Evolutionary conservation across 2,329 filamentous ascomycete species (phyloP), one percentile per base, ranked within the genome.

Genomic region (Ceratocystis lukuohia): DNA sequence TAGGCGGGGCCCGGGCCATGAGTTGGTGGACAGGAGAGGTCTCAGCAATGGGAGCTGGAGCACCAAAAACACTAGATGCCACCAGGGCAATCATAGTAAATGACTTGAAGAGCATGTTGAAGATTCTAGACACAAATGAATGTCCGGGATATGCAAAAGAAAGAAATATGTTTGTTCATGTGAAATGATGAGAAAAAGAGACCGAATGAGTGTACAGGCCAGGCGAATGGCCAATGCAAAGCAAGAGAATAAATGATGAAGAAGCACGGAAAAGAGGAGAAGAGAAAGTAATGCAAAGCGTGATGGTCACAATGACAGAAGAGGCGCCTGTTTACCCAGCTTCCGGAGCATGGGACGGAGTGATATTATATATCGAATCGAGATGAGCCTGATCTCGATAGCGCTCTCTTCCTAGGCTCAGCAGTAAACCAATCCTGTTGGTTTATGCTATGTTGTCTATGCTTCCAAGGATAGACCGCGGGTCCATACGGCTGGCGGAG

Each of bases 1-100:
- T 41, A 74, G 71, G 44, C 68, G 7, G 56, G 33, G 25, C 5
- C 12, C 70, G 73, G 44, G 70, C 69, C 65, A 70, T 68, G 48
- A 75, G 44, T 3, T 71, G 71, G 5, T 71, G 69, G n/a, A 69
- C 72, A 10, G 62, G n/a, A 33, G 56, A 59, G 56, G 28, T 59
- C 15, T 62, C 56, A 6, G 61, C 48, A 48, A 57, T 6, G 33
- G 57, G 57, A 48, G 46, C 6, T 25, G 57, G 57, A 50, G 44
- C 57, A 56, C 64, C 64, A 3, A 66, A 44, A 22, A 44, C 64
- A 17, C 44, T 45, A 22, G 61, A 59, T 15, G 7, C 56, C 7
- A 25, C 25, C 64, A 68, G 22, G 28, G 64, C 67, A 37, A 68
- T 30, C 25, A 46, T 30, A 17, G 62, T n/a, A 48, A 63, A 48